Evolutionary conservation across 305 asterid genomes (phyloP), one percentile per base, ranked within the genome.

Genomic region (Galium porrigens): DNA sequence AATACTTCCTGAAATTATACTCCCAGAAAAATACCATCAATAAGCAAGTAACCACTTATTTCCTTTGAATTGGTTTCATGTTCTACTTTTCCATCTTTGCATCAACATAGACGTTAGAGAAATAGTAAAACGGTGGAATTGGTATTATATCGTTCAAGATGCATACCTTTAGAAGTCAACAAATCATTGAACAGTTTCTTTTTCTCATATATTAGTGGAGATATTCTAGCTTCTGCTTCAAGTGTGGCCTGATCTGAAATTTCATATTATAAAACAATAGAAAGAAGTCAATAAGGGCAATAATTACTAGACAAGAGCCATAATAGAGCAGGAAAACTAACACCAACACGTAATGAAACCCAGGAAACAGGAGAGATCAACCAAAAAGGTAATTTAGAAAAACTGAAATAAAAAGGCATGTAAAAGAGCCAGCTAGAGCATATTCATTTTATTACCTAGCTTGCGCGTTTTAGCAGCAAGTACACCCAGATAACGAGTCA

Each of bases 381-480:
- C 41, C 17, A 3, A 56, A 53, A 25, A 29, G 41, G 53, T 18
- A 34, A 10, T 39, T 41, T 10, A 48, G 36, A 22, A 42, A 27
- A 58, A 27, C 15, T 41, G 7, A 30, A 15, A 14, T 12, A 44
- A 27, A 46, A 12, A 12, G 6, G 34, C 10, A 17, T 8, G 68
- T 27, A 53, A 0, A 61, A 37, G 17, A 6, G n/a, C 34, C 18
- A 37, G 30, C 52, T 41, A 29, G 44, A 10, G 48, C 22, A 42
- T 33, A 29, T 27, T 49, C 63, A 49, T 44, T 58, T 63, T 52
- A 18, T 76, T 85, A 89, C 98, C 98, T 78, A 92, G 82, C 78
- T 84, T 87, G 59, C 85, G 96, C 53, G 99, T 77, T 79, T 85
- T 87, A 58, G 87, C 95, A 74, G 99, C 95, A 79, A 94, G 99